Base-by-base conservation (phyloP, 306 rosid species). In the Prunus fruticosa region DNA sequence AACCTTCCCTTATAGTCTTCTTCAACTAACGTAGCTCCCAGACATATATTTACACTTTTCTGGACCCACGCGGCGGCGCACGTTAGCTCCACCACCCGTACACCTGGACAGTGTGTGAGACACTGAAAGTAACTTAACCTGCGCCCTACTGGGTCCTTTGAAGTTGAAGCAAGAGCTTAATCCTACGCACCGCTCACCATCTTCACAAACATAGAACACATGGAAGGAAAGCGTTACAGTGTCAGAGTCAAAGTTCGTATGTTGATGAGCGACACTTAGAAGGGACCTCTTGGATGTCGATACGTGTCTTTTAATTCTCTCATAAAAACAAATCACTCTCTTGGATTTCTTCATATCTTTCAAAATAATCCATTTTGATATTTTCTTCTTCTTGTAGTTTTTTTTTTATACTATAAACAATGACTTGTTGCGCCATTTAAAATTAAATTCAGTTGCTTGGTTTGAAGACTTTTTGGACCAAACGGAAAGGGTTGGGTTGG, bases 251-350 rank as follows among this genome's bases (percentile, higher is more conserved):
- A 23, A 3, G 15, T 6, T 34, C 11, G 18, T 11, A 28, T 12
- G 64, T 12, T 60, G 19, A 47, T 69, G 79, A 32, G 81, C 76
- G 77, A 75, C 79, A 50, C 83, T 84, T 78, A 12, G 22, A 72
- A 75, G 78, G 43, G 51, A 78, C 51, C 9, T 23, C 45, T 61
- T 54, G 45, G 11, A 1, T 50, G 22, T 8, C 57, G 18, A 57
- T 71, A 77, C 85, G 83, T 71, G 79, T 75, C 77, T 28, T 47
- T 15, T 51, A 46, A 64, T 51, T 49, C 23, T 60, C n/a, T 49
- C 0, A 2, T 18, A 57, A 22, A 52, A 3, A 3, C 63, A 20
- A 20, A 16, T 19, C 18, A 10, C 6, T 3, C 13, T 11, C 18
- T 11, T 8, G 1, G n/a, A 72, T 47, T 53, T 62, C 13, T 12